phyloP scores from a whole-genome alignment of 768 basidiomycete genomes.

The Candolleomyces eurysporus region DNA sequence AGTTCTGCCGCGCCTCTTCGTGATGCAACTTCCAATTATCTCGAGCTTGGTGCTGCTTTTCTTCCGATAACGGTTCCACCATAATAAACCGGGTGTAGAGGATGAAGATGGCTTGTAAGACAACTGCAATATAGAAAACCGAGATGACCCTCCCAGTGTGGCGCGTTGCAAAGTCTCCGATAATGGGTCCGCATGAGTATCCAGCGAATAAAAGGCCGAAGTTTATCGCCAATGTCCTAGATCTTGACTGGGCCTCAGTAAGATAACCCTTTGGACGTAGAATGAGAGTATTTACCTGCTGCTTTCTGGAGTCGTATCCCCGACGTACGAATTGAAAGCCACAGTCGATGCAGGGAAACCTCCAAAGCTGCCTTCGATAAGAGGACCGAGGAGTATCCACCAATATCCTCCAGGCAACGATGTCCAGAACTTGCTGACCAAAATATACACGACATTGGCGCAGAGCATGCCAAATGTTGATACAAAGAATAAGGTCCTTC shows the following conservation, averaged over 20 bases:
- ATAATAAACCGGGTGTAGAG: constrained; percentile 57
- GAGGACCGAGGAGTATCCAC: constrained; percentile 64
- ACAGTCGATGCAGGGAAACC: constrained; percentile 51
- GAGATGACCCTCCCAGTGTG: constrained; percentile 52
- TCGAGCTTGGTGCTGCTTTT: constrained; percentile 41
- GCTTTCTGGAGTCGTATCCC: constrained; percentile 59
- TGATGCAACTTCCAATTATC: constrained; percentile 27
- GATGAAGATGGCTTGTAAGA: constrained; percentile 46
- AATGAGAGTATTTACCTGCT: constrained; percentile 40
- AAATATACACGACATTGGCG: constrained; percentile 62
- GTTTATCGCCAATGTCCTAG: constrained; percentile 60
- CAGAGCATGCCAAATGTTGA: constrained; percentile 58
- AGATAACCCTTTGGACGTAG: not conserved
- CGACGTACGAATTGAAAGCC: constrained; percentile 60
- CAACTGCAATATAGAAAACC: constrained; percentile 67
- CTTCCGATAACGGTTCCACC: constrained; percentile 72
- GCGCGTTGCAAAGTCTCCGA: constrained; percentile 65
- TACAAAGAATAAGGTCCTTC: constrained; percentile 63
- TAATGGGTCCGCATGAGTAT: constrained; percentile 69
- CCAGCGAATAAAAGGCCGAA: constrained; percentile 71
- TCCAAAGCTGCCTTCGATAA: constrained; percentile 69
- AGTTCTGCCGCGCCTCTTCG: constrained; percentile 22
- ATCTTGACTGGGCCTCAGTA: constrained; percentile 35
- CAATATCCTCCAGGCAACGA: constrained; percentile 78
- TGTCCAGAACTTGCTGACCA: constrained; percentile 57